Evolutionary conservation across 805 yeast species (phyloP).

Genomic region (Yarrowia yakushimensis): DNA sequence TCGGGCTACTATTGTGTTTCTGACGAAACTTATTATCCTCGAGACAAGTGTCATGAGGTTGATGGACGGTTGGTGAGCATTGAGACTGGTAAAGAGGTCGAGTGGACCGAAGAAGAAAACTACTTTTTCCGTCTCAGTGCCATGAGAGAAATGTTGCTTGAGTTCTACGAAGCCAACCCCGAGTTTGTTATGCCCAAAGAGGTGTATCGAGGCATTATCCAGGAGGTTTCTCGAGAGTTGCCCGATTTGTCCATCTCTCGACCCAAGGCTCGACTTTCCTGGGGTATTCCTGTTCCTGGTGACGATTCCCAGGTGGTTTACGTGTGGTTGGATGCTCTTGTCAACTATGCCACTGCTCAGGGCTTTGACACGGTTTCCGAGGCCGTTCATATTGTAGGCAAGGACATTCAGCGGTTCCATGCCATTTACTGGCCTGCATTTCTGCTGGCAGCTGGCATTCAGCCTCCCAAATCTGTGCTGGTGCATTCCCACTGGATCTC

Average conservation of each 20-base stretch:
- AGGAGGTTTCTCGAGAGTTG: conserved; percentile 51
- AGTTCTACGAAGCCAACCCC: conserved; percentile 48
- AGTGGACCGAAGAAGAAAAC: conserved; percentile 72
- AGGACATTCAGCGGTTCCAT: conserved; percentile 86
- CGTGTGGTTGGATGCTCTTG: conserved; percentile 95
- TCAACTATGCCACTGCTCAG: conserved; percentile 73
- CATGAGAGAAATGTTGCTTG: conserved; percentile 55
- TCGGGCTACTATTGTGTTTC: conserved; percentile 93
- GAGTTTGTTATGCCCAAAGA: conserved; percentile 63
- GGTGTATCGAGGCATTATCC: conserved; percentile 52
- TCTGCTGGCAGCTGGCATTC: conserved; percentile 73
- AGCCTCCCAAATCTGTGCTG: conserved; percentile 66
- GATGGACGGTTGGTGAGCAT: conserved; percentile 41
- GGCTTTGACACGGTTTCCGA: conserved; percentile 50
- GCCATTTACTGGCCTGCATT: conserved; percentile 93
- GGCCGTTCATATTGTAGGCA: conserved; percentile 82
- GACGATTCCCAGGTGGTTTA: conserved; percentile 77
- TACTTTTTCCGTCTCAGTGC: conserved; percentile 74
- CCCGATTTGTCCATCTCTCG: conserved; percentile 83
- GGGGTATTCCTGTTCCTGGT: conserved; percentile 90
- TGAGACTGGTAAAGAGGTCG: conserved; percentile 76
- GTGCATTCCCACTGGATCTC: conserved; percentile 95
- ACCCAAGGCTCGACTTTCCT: conserved; percentile 67
- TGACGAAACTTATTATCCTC: conserved; percentile 89
- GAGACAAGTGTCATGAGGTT: conserved; percentile 26